phyloP scores from a whole-genome alignment of 768 basidiomycete species.

The Rhodosporidiobolus sp. region DNA sequence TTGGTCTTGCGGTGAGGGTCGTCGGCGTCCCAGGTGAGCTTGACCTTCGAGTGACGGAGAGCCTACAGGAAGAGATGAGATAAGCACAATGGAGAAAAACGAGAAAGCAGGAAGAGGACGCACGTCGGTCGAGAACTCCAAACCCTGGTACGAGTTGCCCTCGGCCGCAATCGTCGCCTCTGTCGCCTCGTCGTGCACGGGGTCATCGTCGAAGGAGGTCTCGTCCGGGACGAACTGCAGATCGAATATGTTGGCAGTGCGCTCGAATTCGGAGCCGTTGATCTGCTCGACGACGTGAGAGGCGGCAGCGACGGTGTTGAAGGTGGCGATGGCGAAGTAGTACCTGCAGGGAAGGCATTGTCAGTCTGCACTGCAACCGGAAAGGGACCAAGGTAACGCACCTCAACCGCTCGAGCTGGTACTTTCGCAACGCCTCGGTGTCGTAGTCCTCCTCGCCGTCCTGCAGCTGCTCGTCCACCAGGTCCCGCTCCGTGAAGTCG shows the following conservation, averaged over 20 bases:
- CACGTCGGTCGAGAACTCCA: constrained; percentile 92
- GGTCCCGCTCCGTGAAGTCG: constrained; percentile 45
- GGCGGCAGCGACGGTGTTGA: constrained; percentile 72
- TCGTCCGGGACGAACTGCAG: constrained; percentile 61
- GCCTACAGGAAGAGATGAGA: constrained; percentile 60
- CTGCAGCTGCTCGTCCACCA: constrained; percentile 46
- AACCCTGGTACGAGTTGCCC: constrained; percentile 59
- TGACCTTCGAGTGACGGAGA: constrained; percentile 94
- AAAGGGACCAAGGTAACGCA: constrained; percentile 45
- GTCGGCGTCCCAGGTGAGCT: constrained; percentile 97
- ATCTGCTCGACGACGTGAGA: constrained; percentile 77
- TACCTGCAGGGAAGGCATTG: constrained; percentile 59
- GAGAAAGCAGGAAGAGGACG: constrained; percentile 45
- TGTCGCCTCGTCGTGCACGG: constrained; percentile 73
- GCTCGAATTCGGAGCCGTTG: constrained; percentile 91
- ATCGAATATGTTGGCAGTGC: constrained; percentile 93
- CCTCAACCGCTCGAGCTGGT: constrained; percentile 90
- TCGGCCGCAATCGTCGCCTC: constrained; percentile 56
- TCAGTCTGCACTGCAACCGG: not conserved
- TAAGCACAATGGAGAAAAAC: not conserved
- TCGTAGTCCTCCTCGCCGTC: constrained; percentile 67
- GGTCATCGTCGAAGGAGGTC: constrained; percentile 43
- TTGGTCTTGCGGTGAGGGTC: constrained; percentile 75
- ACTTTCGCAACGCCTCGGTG: constrained; percentile 78
- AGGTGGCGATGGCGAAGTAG: constrained; percentile 90